A percentile compares a stretch with the other conserved stretches of the same genome.
These are phyloP conservation scores for Cytospora piceicola DNA, from an alignment of 2,329 filamentous ascomycete genomes.

Conservation along the genomic window DNA sequence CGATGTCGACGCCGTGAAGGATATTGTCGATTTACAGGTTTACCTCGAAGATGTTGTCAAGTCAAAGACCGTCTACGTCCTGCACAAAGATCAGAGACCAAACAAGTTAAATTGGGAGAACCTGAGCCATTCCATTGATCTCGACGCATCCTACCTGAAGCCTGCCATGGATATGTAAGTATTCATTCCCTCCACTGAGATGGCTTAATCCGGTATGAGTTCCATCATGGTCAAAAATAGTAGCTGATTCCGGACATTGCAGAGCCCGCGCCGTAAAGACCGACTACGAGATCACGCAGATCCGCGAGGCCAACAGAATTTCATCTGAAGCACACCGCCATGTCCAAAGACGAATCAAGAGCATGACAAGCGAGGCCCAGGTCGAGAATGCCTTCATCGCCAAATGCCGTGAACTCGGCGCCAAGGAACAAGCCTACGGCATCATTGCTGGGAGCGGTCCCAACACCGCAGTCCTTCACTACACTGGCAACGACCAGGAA, in stretches of 20 bases:
- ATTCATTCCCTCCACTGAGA: not conserved
- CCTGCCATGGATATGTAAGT: conserved; percentile 70
- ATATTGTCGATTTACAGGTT: conserved; percentile 51
- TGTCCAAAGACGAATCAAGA: conserved; percentile 67
- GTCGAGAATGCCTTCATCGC: conserved; percentile 78
- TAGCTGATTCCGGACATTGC: not conserved
- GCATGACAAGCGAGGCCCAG: conserved; percentile 76
- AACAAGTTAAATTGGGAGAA: conserved; percentile 36
- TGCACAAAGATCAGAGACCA: conserved; percentile 44
- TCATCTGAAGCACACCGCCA: conserved; percentile 76
- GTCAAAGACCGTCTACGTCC: conserved; percentile 49
- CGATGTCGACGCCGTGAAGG: conserved; percentile 73
- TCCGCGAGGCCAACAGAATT: conserved; percentile 80
- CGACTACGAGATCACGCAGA: conserved; percentile 80
- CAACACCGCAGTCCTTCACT: conserved; percentile 88
- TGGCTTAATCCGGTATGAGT: not conserved
- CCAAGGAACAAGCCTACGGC: conserved; percentile 80
- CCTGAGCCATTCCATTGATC: conserved; percentile 39
- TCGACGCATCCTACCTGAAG: conserved; percentile 60
- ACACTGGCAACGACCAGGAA: conserved; percentile 75
- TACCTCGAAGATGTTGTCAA: conserved; percentile 54
- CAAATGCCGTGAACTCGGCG: conserved; percentile 72
- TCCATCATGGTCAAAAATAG: not conserved
- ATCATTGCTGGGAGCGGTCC: conserved; percentile 84
- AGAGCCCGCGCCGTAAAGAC: conserved; percentile 78